phyloP scores from a whole-genome alignment of 2,329 filamentous ascomycete genomes.

The Coniella vitis region DNA sequence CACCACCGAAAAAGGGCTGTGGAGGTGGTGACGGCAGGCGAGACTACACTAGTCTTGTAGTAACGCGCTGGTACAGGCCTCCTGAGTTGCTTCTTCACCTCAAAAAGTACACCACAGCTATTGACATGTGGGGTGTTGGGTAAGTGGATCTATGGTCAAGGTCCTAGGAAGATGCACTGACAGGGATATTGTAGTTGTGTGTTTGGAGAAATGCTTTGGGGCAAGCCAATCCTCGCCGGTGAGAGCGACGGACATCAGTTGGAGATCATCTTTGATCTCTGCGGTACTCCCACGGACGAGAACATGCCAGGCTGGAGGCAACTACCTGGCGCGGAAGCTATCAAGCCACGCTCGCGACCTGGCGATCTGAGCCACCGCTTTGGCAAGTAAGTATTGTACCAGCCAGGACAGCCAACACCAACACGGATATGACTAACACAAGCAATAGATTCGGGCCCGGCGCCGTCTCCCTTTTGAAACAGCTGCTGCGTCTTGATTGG shows the following conservation, averaged over 20 bases:
- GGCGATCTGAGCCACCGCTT: conserved; percentile 69
- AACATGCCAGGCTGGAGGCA: conserved; percentile 88
- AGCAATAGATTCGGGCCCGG: conserved; percentile 52
- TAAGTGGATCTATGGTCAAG: conserved; percentile 35
- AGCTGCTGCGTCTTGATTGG: conserved; percentile 87
- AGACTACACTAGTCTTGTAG: conserved; percentile 94
- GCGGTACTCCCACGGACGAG: conserved; percentile 82
- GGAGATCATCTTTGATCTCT: conserved; percentile 87
- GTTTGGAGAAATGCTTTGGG: conserved; percentile 94
- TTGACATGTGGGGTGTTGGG: conserved; percentile 98
- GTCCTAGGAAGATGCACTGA: conserved; percentile 17
- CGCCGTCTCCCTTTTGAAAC: conserved; percentile 72
- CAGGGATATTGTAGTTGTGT: conserved; percentile 59
- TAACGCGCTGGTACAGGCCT: conserved; percentile 94
- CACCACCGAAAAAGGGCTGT: conserved; percentile 65
- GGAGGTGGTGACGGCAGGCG: conserved; percentile 78
- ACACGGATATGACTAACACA: not conserved
- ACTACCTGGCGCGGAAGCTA: conserved; percentile 72
- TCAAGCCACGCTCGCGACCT: conserved; percentile 55
- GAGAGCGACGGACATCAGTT: conserved; percentile 86
- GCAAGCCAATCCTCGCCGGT: conserved; percentile 86
- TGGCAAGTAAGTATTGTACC: conserved; percentile 45
- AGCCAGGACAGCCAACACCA: not conserved
- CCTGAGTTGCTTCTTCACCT: conserved; percentile 87
- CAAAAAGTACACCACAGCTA: conserved; percentile 89